These are phyloP conservation scores for Truncatella angustata DNA, from an alignment of 2,329 filamentous ascomycete species.

Conservation along the genomic window DNA sequence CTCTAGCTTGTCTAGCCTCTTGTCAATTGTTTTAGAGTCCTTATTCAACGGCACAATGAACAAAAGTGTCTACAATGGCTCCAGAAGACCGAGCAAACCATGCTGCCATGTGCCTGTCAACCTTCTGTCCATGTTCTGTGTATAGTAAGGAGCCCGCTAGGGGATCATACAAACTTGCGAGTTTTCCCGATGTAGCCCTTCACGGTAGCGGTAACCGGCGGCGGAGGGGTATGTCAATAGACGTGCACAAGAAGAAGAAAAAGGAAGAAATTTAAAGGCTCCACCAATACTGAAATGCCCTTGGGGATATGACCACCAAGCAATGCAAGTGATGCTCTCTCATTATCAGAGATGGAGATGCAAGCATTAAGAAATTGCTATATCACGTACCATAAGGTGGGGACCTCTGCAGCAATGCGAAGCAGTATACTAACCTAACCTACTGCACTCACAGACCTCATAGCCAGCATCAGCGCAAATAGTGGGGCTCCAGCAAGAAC, in stretches of 20 bases:
- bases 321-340: background rate
- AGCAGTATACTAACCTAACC: too few relatives aligned
- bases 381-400: background rate
- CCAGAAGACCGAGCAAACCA: background rate
- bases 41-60: background rate
- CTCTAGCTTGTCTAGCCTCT: constrained; percentile 1
- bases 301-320: too few relatives aligned
- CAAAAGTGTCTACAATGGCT: background rate
- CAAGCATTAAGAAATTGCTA: constrained; percentile 1
- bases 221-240: background rate
- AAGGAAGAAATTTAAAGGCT: too few relatives aligned
- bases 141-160: background rate
- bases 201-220: background rate
- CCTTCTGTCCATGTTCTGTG: background rate
- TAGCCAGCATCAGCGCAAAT: too few relatives aligned
- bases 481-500: background rate
- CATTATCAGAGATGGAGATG: background rate
- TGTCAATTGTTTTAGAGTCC: background rate
- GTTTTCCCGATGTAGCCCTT: background rate
- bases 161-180: background rate
- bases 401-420: background rate
- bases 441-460: background rate
- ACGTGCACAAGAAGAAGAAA: background rate
- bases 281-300: background rate
- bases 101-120: constrained; percentile 4